Conservation (phyloP, 2,329 filamentous ascomycete genomes). For the Epichloe amarillans region DNA sequence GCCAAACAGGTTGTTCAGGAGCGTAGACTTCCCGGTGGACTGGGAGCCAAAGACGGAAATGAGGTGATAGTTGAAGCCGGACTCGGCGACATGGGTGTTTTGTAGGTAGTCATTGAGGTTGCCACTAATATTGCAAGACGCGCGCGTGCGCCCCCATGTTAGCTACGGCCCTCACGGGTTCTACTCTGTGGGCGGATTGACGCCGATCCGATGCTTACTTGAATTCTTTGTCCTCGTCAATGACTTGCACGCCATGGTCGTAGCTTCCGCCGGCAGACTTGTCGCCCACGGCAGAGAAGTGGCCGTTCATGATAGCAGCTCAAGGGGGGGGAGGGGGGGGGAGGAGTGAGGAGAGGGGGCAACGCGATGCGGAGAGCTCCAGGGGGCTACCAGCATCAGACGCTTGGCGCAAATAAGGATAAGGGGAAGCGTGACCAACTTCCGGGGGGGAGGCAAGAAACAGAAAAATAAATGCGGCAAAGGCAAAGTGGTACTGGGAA, state of each 20-base stretch:
- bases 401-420: neutral
- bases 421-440: no score
- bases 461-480: neutral
- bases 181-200: neutral
- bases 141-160: conserved; percentile 2
- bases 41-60: conserved; percentile 98
- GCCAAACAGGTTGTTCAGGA: conserved; percentile 90
- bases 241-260: conserved; percentile 90
- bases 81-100: conserved; percentile 64
- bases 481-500: neutral
- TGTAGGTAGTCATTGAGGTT: conserved; percentile 73
- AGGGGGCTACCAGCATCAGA: conserved; percentile 2
- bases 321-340: neutral
- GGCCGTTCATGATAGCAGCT: conserved; percentile 53
- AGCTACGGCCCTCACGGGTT: neutral
- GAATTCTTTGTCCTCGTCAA: conserved; percentile 86
- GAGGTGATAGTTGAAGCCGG: conserved; percentile 98
- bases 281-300: conserved; percentile 63
- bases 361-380: neutral
- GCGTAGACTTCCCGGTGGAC: conserved; percentile 94
- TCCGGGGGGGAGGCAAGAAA: no score
- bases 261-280: conserved; percentile 54
- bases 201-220: conserved; percentile 48
- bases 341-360: neutral
- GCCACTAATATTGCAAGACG: conserved; percentile 34